Conservation (phyloP, 2,329 filamentous ascomycete genomes). For the Erysiphe neolycopersici region DNA sequence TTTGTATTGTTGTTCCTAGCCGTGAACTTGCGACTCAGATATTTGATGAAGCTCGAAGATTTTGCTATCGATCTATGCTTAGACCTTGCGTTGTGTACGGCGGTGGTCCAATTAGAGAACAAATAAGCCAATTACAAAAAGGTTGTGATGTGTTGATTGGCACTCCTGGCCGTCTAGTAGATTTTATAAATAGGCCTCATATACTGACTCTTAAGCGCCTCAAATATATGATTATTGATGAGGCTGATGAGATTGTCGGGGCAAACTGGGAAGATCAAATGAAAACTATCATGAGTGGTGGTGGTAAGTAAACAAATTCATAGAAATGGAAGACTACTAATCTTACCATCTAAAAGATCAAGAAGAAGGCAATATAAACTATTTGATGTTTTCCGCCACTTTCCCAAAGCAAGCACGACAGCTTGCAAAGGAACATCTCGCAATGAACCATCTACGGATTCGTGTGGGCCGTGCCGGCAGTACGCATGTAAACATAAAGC, state of each 20-base stretch:
- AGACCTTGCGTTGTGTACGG: conserved; percentile 79
- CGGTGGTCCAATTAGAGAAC: conserved; percentile 43
- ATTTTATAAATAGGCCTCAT: conserved; percentile 51
- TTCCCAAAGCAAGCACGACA: conserved; percentile 60
- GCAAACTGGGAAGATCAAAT: conserved; percentile 56
- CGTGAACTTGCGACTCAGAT: conserved; percentile 85
- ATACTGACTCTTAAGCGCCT: conserved; percentile 49
- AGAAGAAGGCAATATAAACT: conserved; percentile 40
- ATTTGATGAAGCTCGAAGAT: conserved; percentile 74
- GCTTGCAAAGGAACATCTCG: conserved; percentile 51
- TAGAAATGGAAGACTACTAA: neutral
- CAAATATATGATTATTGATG: conserved; percentile 64
- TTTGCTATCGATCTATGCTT: conserved; percentile 87
- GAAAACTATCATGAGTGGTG: conserved; percentile 48
- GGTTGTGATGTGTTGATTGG: conserved; percentile 79
- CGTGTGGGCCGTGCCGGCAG: conserved; percentile 70
- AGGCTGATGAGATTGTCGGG: conserved; percentile 79
- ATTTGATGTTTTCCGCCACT: conserved; percentile 81
- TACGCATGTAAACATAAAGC: conserved; percentile 57
- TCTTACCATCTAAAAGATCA: conserved; percentile 26
- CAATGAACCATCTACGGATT: conserved; percentile 49
- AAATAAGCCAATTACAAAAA: conserved; percentile 45
- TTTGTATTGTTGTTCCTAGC: conserved; percentile 63
- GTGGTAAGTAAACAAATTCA: conserved; percentile 30
- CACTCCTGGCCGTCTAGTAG: conserved; percentile 61